Conservation (phyloP, 2,329 filamentous ascomycete genomes). For the Madurella fahalii region DNA sequence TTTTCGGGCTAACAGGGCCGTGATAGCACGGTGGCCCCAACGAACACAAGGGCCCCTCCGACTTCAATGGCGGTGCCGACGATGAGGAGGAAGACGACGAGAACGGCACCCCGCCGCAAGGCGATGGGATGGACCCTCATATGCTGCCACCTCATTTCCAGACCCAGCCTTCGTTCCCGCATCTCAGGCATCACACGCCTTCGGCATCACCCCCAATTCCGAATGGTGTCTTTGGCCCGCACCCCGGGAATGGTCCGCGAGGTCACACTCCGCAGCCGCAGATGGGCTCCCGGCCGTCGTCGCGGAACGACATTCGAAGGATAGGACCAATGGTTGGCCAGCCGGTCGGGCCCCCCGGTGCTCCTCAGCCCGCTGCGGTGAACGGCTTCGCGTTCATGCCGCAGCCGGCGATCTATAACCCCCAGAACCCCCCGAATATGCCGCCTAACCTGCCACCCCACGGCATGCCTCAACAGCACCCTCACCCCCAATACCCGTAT, state of each 20-base stretch:
- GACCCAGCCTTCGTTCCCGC: slow-evolving; percentile 60
- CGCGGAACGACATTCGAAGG: slow-evolving; percentile 73
- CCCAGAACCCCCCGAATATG: slow-evolving; percentile 46
- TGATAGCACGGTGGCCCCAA: slow-evolving; percentile 82
- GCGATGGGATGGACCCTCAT: slow-evolving; percentile 54
- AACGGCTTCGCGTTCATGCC: slow-evolving; percentile 82
- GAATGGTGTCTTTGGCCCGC: slow-evolving; percentile 68
- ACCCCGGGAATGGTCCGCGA: slow-evolving; percentile 50
- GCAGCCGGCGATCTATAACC: slow-evolving; percentile 81
- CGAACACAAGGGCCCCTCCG: slow-evolving; percentile 91
- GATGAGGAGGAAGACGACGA: slow-evolving; percentile 80
- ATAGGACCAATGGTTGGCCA: slow-evolving; percentile 69
- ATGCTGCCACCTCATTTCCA: slow-evolving; percentile 70
- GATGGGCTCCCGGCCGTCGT: slow-evolving; percentile 70
- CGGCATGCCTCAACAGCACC: slow-evolving; percentile 33
- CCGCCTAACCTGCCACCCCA: slow-evolving; percentile 37
- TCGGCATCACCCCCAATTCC: slow-evolving; percentile 85
- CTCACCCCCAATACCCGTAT: slow-evolving; percentile 38
- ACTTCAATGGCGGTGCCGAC: slow-evolving; percentile 84
- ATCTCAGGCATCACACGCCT: slow-evolving; percentile 76
- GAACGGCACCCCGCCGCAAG: slow-evolving; percentile 67
- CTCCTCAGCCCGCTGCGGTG: slow-evolving; percentile 50
- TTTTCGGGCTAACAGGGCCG: slow-evolving; percentile 16
- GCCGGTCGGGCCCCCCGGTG: slow-evolving; percentile 55
- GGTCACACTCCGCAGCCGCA: slow-evolving; percentile 79